A percentile compares a stretch with the other conserved stretches of the same genome.
Conservation (phyloP, 1,139 yeast genomes). For the Arxiozyma telluris region DNA sequence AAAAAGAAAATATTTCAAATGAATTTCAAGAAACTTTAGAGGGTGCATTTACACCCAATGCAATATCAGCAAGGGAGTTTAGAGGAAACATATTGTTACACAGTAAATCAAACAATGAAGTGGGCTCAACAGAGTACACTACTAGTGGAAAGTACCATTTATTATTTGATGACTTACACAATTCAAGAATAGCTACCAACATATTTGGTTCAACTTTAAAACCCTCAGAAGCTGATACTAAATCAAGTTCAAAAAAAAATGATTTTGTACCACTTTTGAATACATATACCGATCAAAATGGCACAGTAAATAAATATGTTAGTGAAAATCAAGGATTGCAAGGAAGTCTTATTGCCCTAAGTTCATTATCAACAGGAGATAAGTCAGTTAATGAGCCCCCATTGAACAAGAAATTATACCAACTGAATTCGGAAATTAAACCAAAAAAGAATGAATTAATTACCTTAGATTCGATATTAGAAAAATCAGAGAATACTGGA, state of each 20-base stretch:
- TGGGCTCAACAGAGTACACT: neutral
- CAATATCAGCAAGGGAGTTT: neutral
- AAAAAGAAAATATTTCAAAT: neutral
- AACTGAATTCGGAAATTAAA: neutral
- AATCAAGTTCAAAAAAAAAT: neutral
- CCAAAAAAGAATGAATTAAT: neutral
- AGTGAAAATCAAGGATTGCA: neutral
- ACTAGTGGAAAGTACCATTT: conserved; percentile 1
- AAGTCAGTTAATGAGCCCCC: too few relatives aligned
- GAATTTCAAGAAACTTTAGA: neutral
- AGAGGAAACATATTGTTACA: neutral
- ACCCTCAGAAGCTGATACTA: neutral
- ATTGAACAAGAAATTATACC: too few relatives aligned
- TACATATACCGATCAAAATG: neutral
- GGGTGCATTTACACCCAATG: neutral
- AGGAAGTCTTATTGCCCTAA: neutral
- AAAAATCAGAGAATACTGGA: neutral
- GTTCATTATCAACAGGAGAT: neutral
- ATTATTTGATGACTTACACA: neutral
- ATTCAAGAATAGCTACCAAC: neutral
- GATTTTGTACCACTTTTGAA: neutral
- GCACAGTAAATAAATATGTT: neutral
- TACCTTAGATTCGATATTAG: neutral
- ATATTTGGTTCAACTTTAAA: neutral
- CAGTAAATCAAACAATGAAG: neutral